phyloP scores from a whole-genome alignment of 2,329 filamentous ascomycete species.

The Hymenoscyphus fructigenus region DNA sequence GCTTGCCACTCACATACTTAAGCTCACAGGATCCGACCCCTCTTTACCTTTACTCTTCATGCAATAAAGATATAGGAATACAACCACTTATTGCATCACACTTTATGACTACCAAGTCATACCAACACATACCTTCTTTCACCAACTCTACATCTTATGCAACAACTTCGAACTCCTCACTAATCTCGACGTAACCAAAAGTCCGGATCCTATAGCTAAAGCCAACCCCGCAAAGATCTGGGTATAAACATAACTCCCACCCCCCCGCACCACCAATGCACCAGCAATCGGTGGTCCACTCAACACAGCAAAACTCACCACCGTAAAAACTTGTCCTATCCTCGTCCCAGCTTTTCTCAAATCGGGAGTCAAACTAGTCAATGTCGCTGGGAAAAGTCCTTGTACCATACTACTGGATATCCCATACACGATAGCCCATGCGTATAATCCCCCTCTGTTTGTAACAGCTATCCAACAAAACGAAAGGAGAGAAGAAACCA shows the following conservation, averaged over 20 bases:
- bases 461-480: constrained; percentile 30
- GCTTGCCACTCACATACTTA: too few species aligned
- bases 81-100: too few species aligned
- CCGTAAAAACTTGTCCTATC: constrained; percentile 19
- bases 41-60: too few species aligned
- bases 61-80: too few species aligned
- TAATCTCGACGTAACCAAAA: constrained; percentile 43
- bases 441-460: constrained; percentile 32
- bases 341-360: constrained; percentile 17
- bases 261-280: constrained; percentile 46
- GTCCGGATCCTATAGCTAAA: constrained; percentile 44
- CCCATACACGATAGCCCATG: constrained; percentile 33
- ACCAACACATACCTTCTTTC: too few species aligned
- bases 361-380: constrained; percentile 17
- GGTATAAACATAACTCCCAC: constrained; percentile 49
- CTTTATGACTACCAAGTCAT: too few species aligned
- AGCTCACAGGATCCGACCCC: too few species aligned
- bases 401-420: constrained; percentile 27
- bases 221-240: constrained; percentile 50
- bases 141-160: constrained; percentile 26
- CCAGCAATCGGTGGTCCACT: constrained; percentile 36
- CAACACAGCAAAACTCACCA: constrained; percentile 16
- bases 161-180: constrained; percentile 34
- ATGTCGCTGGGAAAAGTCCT: constrained; percentile 15
- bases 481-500: constrained; percentile 25